These are phyloP conservation scores for Plasmodium billcollinsi DNA, from an alignment of 169 alveolate genomes.

Conservation along the genomic window DNA sequence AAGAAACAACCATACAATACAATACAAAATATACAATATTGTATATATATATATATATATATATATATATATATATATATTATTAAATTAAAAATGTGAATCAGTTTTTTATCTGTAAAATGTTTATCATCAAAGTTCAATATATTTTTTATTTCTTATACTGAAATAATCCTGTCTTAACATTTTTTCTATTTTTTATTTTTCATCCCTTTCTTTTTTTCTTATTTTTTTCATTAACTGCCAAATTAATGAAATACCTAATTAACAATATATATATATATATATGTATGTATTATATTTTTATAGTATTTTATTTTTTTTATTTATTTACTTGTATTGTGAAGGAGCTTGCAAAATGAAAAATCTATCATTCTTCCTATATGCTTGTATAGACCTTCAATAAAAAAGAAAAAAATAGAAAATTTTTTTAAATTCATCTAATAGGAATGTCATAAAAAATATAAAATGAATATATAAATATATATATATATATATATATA, in stretches of 20 bases:
- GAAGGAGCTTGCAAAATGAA: conserved; percentile 64
- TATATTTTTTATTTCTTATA: too few species aligned
- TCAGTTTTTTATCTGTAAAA: too few species aligned
- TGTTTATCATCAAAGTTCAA: too few species aligned
- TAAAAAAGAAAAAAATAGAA: conserved; percentile 14
- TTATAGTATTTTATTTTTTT: background rate
- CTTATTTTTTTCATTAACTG: conserved; percentile 57
- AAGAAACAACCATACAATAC: too few species aligned
- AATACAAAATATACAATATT: too few species aligned
- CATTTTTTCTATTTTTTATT: conserved; percentile 8
- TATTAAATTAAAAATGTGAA: too few species aligned
- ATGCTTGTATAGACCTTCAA: conserved; percentile 72
- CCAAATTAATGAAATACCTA: conserved; percentile 64
- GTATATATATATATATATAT: too few species aligned
- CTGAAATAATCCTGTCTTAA: too few species aligned
- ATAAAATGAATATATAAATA: conserved; percentile 7
- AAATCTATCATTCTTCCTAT: conserved; percentile 48
- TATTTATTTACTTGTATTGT: conserved; percentile 64
- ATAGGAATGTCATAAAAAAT: background rate
- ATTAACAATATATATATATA: background rate
- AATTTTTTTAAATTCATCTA: too few species aligned
- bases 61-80: too few species aligned
- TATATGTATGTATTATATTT: background rate
- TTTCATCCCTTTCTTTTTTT: conserved; percentile 21
- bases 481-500: background rate